Evolutionary conservation across 179 eudicot genomes (phyloP).

Genomic region (Gypsophila paniculata): DNA sequence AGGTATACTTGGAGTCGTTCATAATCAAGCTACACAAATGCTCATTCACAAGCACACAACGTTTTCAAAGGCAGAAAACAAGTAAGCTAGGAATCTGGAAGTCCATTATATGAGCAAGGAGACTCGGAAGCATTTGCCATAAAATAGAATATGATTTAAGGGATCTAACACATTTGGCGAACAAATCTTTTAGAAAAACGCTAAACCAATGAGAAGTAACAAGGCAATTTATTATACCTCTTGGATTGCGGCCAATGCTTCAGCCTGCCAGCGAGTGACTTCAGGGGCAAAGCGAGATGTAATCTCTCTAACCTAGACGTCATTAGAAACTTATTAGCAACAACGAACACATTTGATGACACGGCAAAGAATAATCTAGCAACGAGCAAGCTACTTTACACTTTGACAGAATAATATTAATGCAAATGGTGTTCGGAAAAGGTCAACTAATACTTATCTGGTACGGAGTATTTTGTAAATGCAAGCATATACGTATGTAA

Average conservation of each 20-base stretch:
- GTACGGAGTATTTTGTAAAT: neutral
- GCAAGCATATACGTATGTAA: neutral
- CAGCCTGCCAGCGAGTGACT: slow-evolving; percentile 57
- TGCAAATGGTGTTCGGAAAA: neutral
- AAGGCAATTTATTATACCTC: slow-evolving; percentile 35
- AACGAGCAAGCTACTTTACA: neutral
- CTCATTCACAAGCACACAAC: neutral
- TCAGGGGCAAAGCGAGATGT: slow-evolving; percentile 29
- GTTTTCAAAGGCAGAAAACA: neutral
- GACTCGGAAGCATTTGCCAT: neutral
- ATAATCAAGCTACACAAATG: neutral
- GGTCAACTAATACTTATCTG: neutral
- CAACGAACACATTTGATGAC: neutral
- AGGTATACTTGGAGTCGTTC: neutral
- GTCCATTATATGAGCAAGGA: neutral
- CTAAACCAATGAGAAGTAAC: neutral
- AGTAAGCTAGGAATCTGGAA: neutral
- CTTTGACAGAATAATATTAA: neutral
- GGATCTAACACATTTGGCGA: neutral
- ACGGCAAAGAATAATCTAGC: slow-evolving; percentile 1
- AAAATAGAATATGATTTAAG: neutral
- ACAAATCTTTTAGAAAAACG: neutral
- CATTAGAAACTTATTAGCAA: slow-evolving; percentile 11
- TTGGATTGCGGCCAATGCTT: slow-evolving; percentile 57
- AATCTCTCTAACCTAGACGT: slow-evolving; percentile 54